Conservation (phyloP, 768 basidiomycete species). For the Suillus bovinus region DNA sequence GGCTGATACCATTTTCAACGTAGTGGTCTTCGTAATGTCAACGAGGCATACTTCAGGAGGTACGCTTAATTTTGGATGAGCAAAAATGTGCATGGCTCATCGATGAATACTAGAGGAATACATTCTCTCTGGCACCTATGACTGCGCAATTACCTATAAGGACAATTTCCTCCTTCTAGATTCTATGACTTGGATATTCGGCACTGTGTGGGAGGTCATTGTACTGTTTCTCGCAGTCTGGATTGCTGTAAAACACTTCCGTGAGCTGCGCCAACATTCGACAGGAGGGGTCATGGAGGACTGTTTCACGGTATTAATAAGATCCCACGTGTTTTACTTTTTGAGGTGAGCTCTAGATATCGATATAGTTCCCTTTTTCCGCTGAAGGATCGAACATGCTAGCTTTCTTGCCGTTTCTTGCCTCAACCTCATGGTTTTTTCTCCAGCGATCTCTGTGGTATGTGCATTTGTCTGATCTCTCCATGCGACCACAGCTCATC, state of each 20-base stretch:
- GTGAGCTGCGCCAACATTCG: background rate
- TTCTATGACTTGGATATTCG: background rate
- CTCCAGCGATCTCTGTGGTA: background rate
- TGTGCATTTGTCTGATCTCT: background rate
- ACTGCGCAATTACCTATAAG: background rate
- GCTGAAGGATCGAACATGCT: background rate
- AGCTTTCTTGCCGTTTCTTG: background rate
- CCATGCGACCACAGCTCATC: background rate
- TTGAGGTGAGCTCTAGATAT: background rate
- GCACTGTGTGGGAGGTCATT: background rate
- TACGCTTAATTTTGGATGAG: background rate
- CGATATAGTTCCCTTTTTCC: background rate
- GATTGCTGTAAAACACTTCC: background rate
- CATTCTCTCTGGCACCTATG: background rate
- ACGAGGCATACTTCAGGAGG: background rate
- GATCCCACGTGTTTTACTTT: background rate
- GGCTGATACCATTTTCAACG: background rate
- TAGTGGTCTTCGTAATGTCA: background rate
- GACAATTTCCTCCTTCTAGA: background rate
- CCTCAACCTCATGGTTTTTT: background rate
- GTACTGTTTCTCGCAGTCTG: background rate
- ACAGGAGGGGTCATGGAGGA: background rate
- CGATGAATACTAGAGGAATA: background rate
- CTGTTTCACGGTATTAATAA: background rate
- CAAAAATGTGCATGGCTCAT: background rate